Conservation (phyloP, 371 early-diverging fungal species). For the Mortierella sp. region DNA sequence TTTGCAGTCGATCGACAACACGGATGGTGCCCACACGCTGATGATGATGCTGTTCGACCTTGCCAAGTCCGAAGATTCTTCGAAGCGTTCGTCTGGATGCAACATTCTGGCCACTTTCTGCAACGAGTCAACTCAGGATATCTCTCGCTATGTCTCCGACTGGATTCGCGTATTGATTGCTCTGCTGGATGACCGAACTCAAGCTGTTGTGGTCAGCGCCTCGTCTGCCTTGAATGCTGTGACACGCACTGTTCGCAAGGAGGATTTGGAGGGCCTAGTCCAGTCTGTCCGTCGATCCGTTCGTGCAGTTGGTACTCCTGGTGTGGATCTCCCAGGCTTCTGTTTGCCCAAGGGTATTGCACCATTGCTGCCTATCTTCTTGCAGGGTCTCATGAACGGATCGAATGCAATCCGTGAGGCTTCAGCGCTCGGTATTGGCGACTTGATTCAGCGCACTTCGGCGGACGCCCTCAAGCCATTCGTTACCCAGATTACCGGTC, state of each 20-base stretch:
- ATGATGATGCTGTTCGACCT: constrained; percentile 77
- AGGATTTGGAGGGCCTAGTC: constrained; percentile 87
- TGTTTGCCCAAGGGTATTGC: constrained; percentile 92
- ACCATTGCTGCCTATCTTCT: constrained; percentile 90
- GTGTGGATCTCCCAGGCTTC: constrained; percentile 86
- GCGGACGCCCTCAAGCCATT: constrained; percentile 86
- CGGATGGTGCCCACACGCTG: constrained; percentile 79
- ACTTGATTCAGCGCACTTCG: constrained; percentile 80
- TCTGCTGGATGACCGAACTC: constrained; percentile 69
- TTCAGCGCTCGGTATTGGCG: constrained; percentile 86
- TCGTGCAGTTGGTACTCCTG: constrained; percentile 64
- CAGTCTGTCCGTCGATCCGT: constrained; percentile 77
- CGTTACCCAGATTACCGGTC: constrained; percentile 96
- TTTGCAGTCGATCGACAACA: constrained; percentile 76
- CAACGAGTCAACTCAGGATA: constrained; percentile 69
- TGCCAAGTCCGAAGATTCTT: constrained; percentile 65
- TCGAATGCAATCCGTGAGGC: constrained; percentile 86
- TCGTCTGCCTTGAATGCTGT: constrained; percentile 87
- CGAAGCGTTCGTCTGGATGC: constrained; percentile 68
- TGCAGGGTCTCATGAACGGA: constrained; percentile 95
- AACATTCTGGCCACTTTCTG: constrained; percentile 77
- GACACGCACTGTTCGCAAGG: constrained; percentile 83
- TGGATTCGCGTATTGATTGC: constrained; percentile 85
- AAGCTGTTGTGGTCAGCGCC: constrained; percentile 72
- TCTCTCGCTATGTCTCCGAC: constrained; percentile 79